Evolutionary conservation across 2,329 filamentous ascomycete species (phyloP), one percentile per base, ranked within the genome.

Genomic region (Colletotrichum sp.): DNA sequence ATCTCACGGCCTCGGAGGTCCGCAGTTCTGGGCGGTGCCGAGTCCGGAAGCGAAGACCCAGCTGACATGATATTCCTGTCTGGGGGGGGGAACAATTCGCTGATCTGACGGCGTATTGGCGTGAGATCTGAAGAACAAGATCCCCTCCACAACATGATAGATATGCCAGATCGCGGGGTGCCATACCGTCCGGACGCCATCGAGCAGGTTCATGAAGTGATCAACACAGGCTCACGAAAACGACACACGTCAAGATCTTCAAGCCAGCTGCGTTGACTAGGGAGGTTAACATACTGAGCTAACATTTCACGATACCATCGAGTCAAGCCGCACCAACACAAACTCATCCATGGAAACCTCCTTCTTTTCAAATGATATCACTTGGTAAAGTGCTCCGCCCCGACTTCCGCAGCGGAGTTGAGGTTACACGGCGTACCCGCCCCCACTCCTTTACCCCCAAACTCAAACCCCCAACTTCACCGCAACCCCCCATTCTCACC

Each of bases 281-380:
- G n/a, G n/a, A n/a, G n/a, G n/a, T n/a, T n/a, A n/a, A n/a, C n/a
- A n/a, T n/a, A n/a, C n/a, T n/a, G n/a, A n/a, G n/a, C n/a, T n/a
- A n/a, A n/a, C n/a, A n/a, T n/a, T n/a, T n/a, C n/a, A n/a, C n/a
- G n/a, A n/a, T 28, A 28, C 28, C 9, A n/a, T 10, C 39, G 0
- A n/a, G 9, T 10, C 18, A 1, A 44, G 9, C 39, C 9, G 0
- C 0, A 44, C 39, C 5, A 44, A 4, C 39, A 18, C 18, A 4
- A n/a, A n/a, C 5, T 7, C 39, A 12, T 44, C 0, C 18, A 44
- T 0, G 9, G 0, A n/a, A 12, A 44, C 39, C 5, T n/a, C 5
- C 5, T n/a, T 6, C 5, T 10, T 44, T 12, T 10, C 8, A 39
- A 39, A 10, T 39, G 16, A 39, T 18, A 12, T 0, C 2, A n/a